Conservation (phyloP, 352 stramenopile species). For the Phytopythium montanum region DNA sequence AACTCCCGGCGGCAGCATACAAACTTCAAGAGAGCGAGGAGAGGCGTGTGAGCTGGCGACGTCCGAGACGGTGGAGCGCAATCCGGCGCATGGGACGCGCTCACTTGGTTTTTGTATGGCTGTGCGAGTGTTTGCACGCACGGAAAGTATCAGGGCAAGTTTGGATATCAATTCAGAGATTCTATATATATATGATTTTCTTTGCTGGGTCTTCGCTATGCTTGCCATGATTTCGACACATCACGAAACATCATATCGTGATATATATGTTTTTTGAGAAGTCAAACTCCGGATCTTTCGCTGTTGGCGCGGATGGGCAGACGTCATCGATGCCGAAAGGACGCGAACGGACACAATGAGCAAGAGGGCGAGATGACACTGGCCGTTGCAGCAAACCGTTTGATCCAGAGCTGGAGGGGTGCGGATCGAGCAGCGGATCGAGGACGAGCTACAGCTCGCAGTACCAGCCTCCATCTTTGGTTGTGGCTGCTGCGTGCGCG, state of each 20-base stretch:
- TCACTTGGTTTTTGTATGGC: not conserved
- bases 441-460: too few relatives aligned
- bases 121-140: not conserved
- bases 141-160: not conserved
- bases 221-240: too few relatives aligned
- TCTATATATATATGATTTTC: not conserved
- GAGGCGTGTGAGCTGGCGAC: not conserved
- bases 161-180: not conserved
- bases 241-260: not conserved
- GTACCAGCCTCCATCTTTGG: too few relatives aligned
- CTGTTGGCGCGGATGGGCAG: slow-evolving; percentile 4
- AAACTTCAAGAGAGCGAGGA: slow-evolving; percentile 3
- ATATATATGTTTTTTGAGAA: not conserved
- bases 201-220: too few relatives aligned
- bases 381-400: not conserved
- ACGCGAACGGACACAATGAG: not conserved
- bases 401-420: too few relatives aligned
- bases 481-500: too few relatives aligned
- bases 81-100: not conserved
- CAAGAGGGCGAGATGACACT: not conserved
- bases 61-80: not conserved
- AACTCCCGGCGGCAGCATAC: not conserved
- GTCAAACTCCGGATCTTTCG: not conserved
- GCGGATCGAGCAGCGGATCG: too few relatives aligned
- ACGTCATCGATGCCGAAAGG: slow-evolving; percentile 6